phyloP scores from a whole-genome alignment of 371 early-diverging fungal species.

The Zychaea mexicana region DNA sequence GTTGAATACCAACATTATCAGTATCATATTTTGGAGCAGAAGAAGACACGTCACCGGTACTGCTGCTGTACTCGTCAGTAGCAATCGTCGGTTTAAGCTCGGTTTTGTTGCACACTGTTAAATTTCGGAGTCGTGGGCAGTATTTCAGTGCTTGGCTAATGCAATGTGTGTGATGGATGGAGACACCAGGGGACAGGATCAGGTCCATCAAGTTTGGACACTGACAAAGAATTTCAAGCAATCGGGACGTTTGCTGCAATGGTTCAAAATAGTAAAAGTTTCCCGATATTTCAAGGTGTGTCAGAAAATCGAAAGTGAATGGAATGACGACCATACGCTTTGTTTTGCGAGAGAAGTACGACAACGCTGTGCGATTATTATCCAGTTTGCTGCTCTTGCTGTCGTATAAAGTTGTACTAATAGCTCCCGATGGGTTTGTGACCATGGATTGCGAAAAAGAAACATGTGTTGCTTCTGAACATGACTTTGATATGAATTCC shows the following conservation, averaged over 20 bases:
- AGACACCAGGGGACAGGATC: not conserved
- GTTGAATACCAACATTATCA: too few species aligned
- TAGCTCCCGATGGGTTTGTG: not conserved
- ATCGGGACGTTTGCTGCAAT: not conserved
- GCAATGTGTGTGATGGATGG: not conserved
- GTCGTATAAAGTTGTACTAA: not conserved
- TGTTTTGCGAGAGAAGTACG: not conserved
- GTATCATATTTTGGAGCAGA: too few species aligned
- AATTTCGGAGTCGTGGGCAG: not conserved
- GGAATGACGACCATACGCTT: too few species aligned
- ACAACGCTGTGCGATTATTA: not conserved
- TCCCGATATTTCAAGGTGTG: too few species aligned
- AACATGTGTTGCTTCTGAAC: not conserved
- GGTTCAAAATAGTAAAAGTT: too few species aligned
- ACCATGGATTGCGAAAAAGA: not conserved
- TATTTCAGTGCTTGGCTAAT: not conserved
- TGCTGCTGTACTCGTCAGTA: not conserved
- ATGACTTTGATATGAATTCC: not conserved
- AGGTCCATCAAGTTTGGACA: not conserved
- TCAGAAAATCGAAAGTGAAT: too few species aligned
- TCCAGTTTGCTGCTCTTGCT: too few species aligned
- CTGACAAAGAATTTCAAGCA: not conserved
- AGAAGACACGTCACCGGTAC: too few species aligned
- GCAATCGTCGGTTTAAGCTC: not conserved
- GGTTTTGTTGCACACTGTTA: not conserved